phyloP scores from a whole-genome alignment of 2,329 filamentous ascomycete species.

The Aureobasidium sp. region DNA sequence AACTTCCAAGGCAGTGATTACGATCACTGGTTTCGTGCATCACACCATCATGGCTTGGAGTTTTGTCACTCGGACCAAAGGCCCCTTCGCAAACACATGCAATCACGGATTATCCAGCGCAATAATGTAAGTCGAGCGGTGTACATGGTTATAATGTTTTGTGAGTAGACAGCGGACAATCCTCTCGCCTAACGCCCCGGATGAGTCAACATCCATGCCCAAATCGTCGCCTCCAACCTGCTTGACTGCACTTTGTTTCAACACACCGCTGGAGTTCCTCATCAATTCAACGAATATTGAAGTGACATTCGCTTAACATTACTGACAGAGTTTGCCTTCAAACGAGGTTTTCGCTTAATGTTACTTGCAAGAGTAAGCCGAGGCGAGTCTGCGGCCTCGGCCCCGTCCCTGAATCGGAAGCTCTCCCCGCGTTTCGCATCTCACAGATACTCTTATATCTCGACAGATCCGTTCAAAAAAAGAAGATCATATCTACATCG shows the following conservation, averaged over 20 bases:
- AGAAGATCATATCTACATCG: neutral
- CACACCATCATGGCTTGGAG: too few species aligned
- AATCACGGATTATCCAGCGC: neutral
- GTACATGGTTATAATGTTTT: neutral
- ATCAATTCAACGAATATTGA: neutral
- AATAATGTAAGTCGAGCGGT: neutral
- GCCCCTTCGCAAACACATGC: too few species aligned
- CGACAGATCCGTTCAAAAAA: neutral
- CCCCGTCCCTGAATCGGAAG: neutral
- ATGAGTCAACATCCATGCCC: neutral
- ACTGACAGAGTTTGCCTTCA: neutral
- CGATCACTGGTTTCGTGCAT: too few species aligned
- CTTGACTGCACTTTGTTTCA: neutral
- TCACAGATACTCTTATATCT: neutral
- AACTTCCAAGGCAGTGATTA: too few species aligned
- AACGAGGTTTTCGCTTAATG: conserved; percentile 1
- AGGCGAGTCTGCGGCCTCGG: conserved; percentile 6
- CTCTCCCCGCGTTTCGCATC: neutral
- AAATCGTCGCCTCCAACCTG: neutral
- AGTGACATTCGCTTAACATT: neutral
- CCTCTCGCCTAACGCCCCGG: neutral
- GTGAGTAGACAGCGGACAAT: neutral
- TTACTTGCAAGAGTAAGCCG: conserved; percentile 7
- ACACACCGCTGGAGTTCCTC: neutral
- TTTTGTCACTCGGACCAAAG: too few species aligned